phyloP scores from a whole-genome alignment of 208 protist species.

The Zelonia costaricensis region DNA sequence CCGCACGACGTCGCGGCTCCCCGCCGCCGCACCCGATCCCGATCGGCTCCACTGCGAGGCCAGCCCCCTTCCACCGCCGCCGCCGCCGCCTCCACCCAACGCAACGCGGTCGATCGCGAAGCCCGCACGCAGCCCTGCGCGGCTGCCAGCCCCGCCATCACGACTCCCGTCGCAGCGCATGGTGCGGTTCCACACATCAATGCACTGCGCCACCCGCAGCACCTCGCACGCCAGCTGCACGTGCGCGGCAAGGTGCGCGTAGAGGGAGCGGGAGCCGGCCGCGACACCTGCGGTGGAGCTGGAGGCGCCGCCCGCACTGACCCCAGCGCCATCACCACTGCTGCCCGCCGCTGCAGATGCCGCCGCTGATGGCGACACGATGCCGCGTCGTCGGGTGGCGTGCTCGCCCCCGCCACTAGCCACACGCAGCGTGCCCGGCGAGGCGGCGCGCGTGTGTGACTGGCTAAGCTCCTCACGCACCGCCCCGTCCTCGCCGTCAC shows the following conservation, averaged over 20 bases:
- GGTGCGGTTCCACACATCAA: conserved; percentile 33
- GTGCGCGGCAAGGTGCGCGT: conserved; percentile 28
- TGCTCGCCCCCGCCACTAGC: neutral
- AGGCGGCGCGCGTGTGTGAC: neutral
- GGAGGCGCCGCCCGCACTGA: neutral
- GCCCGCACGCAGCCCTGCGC: too few species aligned
- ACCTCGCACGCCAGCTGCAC: conserved; percentile 37
- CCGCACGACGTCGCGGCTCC: too few species aligned
- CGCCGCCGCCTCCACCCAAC: neutral
- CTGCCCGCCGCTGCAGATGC: too few species aligned
- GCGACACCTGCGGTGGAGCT: neutral
- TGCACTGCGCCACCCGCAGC: conserved; percentile 36
- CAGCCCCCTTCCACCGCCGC: neutral
- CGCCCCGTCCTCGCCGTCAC: neutral
- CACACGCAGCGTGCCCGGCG: neutral
- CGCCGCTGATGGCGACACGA: neutral
- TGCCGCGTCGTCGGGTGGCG: neutral
- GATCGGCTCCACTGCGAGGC: too few species aligned
- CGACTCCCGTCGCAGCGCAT: neutral
- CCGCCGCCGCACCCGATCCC: too few species aligned
- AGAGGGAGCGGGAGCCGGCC: conserved; percentile 4
- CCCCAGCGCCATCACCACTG: too few species aligned
- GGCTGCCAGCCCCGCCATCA: neutral
- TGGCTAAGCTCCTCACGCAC: neutral
- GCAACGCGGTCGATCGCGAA: too few species aligned